phyloP scores from a whole-genome alignment of 1,284 basidiomycete genomes.

The Trichosporon coremiiforme region DNA sequence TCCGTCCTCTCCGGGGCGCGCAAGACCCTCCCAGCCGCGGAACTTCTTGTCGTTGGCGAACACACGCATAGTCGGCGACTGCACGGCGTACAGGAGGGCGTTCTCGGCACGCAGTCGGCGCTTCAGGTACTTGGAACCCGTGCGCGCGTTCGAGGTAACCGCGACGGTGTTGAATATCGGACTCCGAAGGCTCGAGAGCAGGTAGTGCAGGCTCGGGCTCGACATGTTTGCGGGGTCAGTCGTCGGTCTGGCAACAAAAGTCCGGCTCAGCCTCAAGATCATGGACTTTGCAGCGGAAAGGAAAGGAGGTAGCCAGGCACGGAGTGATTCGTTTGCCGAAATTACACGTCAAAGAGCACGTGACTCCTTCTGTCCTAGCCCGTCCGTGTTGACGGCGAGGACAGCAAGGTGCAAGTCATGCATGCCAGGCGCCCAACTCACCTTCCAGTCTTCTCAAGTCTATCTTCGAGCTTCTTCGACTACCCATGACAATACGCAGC shows the following conservation, averaged over 20 bases:
- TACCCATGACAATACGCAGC: background rate
- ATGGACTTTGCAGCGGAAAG: slow-evolving; percentile 9
- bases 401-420: background rate
- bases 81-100: slow-evolving; percentile 70
- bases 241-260: slow-evolving; percentile 5
- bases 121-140: slow-evolving; percentile 81
- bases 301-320: background rate
- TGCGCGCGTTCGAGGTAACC: slow-evolving; percentile 74
- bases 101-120: slow-evolving; percentile 72
- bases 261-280: background rate
- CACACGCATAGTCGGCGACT: slow-evolving; percentile 22
- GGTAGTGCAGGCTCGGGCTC: slow-evolving; percentile 34
- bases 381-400: too few species aligned
- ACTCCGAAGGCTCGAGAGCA: slow-evolving; percentile 48
- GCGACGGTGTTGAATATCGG: slow-evolving; percentile 78
- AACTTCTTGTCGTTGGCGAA: slow-evolving; percentile 36
- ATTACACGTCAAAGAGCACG: background rate
- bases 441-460: background rate
- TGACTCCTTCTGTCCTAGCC: background rate
- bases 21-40: slow-evolving; percentile 38
- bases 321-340: background rate
- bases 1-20: slow-evolving; percentile 12
- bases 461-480: background rate
- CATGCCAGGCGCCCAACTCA: background rate
- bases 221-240: slow-evolving; percentile 22